Evolutionary conservation across 352 stramenopile species (phyloP).

Genomic region (Phytopythium boreale): DNA sequence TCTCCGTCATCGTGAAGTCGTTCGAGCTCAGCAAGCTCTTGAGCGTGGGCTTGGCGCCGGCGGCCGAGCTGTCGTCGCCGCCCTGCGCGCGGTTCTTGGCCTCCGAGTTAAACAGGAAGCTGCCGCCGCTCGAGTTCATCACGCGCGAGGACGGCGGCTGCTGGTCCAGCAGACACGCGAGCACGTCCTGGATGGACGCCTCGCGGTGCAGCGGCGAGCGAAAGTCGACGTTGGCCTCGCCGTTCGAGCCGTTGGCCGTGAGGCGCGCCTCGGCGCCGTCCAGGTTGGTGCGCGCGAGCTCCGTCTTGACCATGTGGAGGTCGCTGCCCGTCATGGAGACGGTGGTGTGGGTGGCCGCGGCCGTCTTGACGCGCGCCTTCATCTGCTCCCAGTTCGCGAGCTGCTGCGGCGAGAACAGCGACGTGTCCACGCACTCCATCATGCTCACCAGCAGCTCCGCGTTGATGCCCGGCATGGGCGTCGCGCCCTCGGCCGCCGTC

Average conservation of each 20-base stretch:
- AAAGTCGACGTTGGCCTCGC: constrained; percentile 27
- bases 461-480: constrained; percentile 43
- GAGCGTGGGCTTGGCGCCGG: constrained; percentile 49
- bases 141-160: constrained; percentile 43
- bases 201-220: constrained; percentile 62
- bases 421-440: constrained; percentile 87
- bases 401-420: constrained; percentile 70
- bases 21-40: constrained; percentile 83
- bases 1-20: constrained; percentile 81
- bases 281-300: constrained; percentile 26
- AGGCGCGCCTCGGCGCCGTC: constrained; percentile 8
- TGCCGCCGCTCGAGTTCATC: constrained; percentile 48
- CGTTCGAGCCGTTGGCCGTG: not conserved
- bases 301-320: constrained; percentile 38
- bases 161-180: constrained; percentile 73
- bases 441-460: constrained; percentile 73
- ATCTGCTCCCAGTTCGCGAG: constrained; percentile 79
- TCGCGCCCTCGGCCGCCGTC: constrained; percentile 1
- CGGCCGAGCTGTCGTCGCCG: constrained; percentile 16
- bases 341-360: constrained; percentile 41
- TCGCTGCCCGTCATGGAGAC: constrained; percentile 28
- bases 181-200: constrained; percentile 74
- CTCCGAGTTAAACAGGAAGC: constrained; percentile 56
- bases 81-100: constrained; percentile 36
- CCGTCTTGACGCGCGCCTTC: constrained; percentile 56